Base-by-base conservation (phyloP, 2,329 filamentous ascomycete genomes). In the Botrytis cinerea region DNA sequence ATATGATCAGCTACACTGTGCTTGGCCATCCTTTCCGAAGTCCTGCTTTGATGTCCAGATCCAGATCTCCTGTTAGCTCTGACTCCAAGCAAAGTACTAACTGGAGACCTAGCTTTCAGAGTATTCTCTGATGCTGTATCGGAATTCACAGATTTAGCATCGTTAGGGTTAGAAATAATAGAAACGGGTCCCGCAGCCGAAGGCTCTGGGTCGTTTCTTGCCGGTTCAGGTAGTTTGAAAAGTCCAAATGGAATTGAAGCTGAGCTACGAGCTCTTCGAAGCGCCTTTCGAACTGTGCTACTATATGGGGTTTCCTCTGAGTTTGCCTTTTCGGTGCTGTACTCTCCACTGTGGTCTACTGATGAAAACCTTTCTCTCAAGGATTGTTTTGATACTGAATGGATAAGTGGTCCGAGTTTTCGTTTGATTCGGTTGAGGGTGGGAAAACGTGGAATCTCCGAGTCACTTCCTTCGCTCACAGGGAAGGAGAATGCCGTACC, bases 251-350 rank as follows among this genome's bases (percentile, higher is more conserved):
- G 68, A 18, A 70, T 8, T 35, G 68, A 61, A 46, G 54, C 68
- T 38, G 68, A 70, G 57, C 68, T 70, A n/a, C 68, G 51, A 45
- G 68, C 68, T 62, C 28, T 70, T 35, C 68, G 54, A 9, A 70
- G 43, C 14, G 54, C 54, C 35, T 62, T 70, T 12, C 20, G 22
- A 6, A 62, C 54, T 38, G 68, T 70, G 28, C 25, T 70, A 25
- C 66, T 57, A 43, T 57, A 32, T 25, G 10, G 35, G 8, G 57
- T 12, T 25, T 48, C 48, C 38, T 69, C 48, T 4, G 18, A 43
- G 20, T 43, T 38, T 28, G 38, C 20, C 38, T 40, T 48, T 28
- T 69, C 35, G n/a, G 48, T 32, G 18, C 32, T 32, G 7, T 69
- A 25, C 18, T 57, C 51, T 69, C 14, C 38, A 12, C 38, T 57